Conservation (phyloP, 371 early-diverging fungal species). For the Rhizomucor pusillus region DNA sequence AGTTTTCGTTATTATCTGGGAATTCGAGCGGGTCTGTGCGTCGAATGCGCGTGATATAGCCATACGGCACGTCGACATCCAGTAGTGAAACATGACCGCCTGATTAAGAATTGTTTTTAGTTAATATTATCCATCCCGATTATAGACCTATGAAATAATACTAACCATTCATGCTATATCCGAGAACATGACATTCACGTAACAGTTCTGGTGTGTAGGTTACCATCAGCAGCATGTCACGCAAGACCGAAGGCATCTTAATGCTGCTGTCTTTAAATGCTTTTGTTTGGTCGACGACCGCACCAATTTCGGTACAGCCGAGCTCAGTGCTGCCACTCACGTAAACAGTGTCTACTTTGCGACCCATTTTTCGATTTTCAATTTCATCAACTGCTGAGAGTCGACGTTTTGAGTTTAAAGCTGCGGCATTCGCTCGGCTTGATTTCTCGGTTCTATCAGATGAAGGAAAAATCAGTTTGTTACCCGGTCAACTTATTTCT, state of each 20-base stretch:
- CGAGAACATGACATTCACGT: constrained; percentile 2
- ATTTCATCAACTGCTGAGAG: constrained; percentile 11
- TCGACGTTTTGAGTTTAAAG: constrained; percentile 7
- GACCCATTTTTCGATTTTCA: constrained; percentile 7
- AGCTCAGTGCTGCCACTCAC: constrained; percentile 7
- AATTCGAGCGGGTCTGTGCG: no score
- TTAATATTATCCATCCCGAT: no score
- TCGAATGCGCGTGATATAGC: no score
- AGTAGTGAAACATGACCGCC: no score
- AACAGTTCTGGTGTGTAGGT: not conserved
- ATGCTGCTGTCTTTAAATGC: constrained; percentile 2
- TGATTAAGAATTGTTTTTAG: no score
- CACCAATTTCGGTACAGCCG: constrained; percentile 11
- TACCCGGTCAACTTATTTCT: no score
- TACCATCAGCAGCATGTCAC: constrained; percentile 13
- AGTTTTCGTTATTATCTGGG: no score
- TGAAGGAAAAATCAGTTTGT: no score
- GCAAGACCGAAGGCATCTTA: constrained; percentile 10
- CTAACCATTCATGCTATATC: constrained; percentile 15
- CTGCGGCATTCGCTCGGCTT: constrained; percentile 10
- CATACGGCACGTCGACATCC: no score
- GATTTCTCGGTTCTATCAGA: no score
- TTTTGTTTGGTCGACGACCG: constrained; percentile 2
- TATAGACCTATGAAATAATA: no score
- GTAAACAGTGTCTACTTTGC: constrained; percentile 11